Evolutionary conservation across 2,329 filamentous ascomycete genomes (phyloP), one percentile per base, ranked within the genome.

Genomic region (Scedosporium aurantiacum): DNA sequence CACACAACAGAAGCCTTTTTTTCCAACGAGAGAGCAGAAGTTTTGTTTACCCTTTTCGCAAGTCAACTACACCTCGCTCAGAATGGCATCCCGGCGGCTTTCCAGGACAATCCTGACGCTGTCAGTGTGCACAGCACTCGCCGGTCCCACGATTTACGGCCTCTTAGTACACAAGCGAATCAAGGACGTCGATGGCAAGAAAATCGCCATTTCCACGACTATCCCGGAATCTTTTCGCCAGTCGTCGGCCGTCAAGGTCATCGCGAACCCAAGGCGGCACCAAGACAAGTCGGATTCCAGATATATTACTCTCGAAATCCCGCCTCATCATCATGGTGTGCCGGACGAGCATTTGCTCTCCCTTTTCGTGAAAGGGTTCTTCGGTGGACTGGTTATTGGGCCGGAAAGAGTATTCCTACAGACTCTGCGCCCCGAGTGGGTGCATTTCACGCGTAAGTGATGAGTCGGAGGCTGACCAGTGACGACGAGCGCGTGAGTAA

Each of bases 311-410:
- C 64, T 72, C 12, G 57, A 67, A 1, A 60, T 71, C 12, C 64
- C 67, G 0, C 14, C 59, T 1, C 56, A 62, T 5, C 62, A 64
- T 18, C 41, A 47, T 1, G 2, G 60, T 12, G 43, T 68, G 1
- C 64, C 67, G 1, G 70, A 73, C 41, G 67, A 71, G 32, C 60
- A 55, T 2, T 54, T 73, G 5, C 62, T 73, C 25, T 67, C 71
- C 0, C 65, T 64, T 1, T 71, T 72, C 8, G 59, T 69, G 1
- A 68, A 64, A 12, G 69, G 66, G 0, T 73, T 69, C 28, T 72
- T 72, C 57, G 70, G 69, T 4, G 71, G 71, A 0, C 57, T 64
- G 0, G 70, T 73, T 0, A 65, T 73, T 45, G 64, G 63, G 0
- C 68, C 66, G 0, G 71, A 73, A 57, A 63, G 67, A 7, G 40